Evolutionary conservation across 495 filamentous ascomycete species (phyloP).

Genomic region (Coniosporium apollinis): DNA sequence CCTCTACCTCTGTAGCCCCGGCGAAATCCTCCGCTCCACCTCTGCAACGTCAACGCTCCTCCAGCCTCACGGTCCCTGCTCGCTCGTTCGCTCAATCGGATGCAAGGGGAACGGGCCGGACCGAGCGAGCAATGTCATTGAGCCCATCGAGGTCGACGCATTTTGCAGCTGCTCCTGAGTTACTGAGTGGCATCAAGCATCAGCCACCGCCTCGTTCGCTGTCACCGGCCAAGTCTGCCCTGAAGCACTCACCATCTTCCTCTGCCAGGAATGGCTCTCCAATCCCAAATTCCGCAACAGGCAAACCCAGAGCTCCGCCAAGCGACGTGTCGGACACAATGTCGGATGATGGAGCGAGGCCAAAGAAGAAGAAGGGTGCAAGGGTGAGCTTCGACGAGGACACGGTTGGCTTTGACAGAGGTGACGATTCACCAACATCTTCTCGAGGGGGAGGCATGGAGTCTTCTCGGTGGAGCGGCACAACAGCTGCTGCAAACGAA

Average conservation of each 20-base stretch:
- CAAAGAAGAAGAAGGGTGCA: slow-evolving; percentile 45
- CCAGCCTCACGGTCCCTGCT: too few relatives aligned
- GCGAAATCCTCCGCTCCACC: too few relatives aligned
- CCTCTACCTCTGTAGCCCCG: too few relatives aligned
- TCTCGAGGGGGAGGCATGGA: too few relatives aligned
- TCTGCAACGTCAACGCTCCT: too few relatives aligned
- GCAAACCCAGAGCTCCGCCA: slow-evolving; percentile 19
- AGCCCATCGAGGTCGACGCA: slow-evolving; percentile 55
- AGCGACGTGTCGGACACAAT: slow-evolving; percentile 46
- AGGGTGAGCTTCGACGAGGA: slow-evolving; percentile 82
- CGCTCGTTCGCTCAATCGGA: too few relatives aligned
- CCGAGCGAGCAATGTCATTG: too few relatives aligned
- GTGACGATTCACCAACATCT: too few relatives aligned
- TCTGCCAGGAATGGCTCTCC: slow-evolving; percentile 15
- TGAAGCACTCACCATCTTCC: slow-evolving; percentile 46
- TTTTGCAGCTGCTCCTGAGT: slow-evolving; percentile 44
- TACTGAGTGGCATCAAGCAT: slow-evolving; percentile 39
- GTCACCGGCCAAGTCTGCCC: slow-evolving; percentile 72
- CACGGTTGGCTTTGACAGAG: too few relatives aligned
- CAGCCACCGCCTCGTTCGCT: slow-evolving; percentile 63
- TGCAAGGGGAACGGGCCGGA: too few relatives aligned
- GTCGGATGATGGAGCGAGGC: slow-evolving; percentile 39
- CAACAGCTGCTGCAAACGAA: slow-evolving; percentile 29
- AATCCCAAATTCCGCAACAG: slow-evolving; percentile 11
- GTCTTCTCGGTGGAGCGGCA: too few relatives aligned